Base-by-base conservation (phyloP, 768 basidiomycete species). In the Polyporus arcularius region DNA sequence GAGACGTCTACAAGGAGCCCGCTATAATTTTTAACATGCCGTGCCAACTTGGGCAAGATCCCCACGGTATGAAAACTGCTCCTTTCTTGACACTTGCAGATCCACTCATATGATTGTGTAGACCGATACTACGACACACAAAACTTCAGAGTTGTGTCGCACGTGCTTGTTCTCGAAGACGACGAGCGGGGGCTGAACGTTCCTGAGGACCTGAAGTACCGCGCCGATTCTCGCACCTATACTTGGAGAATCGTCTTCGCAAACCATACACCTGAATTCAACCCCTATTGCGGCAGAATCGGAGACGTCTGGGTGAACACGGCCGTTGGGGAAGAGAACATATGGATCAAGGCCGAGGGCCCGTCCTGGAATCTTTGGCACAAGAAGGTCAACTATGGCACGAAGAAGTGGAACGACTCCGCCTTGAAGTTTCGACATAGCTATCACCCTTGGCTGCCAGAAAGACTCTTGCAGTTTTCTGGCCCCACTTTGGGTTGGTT, bases 401-500 rank as follows among this genome's bases (percentile, higher is more conserved):
- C 31, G 6, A 46, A 55, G 18, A 47, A 45, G 15, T 32, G 30
- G 42, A n/a, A n/a, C 26, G 45, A 55, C 28, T n/a, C 42, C 4
- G 15, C 8, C 14, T 7, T 41, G 26, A 30, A 39, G 26, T 12
- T 26, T 9, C 5, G 30, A 16, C 26, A 26, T 4, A 30, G 48
- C 18, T 57, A 41, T 4, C 56, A 57, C 10, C 56, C 57, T 8
- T 58, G 57, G 57, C 26, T 58, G 49, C 49, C 30, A 3, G 31
- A 32, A 1, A 49, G 57, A 15, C 49, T 30, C 28, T 49, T 58
- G 40, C 49, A 58, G 49, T 51, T 58, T 31, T 30, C 28, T 12
- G 48, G 57, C 3, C 16, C 18, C 1, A 8, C 14, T 4, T 49
- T 58, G 4, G 14, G 32, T 11, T 58, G 57, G 57, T 28, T 18